Evolutionary conservation across 257 asterid species (phyloP).

Genomic region (Solanum paucissectum): DNA sequence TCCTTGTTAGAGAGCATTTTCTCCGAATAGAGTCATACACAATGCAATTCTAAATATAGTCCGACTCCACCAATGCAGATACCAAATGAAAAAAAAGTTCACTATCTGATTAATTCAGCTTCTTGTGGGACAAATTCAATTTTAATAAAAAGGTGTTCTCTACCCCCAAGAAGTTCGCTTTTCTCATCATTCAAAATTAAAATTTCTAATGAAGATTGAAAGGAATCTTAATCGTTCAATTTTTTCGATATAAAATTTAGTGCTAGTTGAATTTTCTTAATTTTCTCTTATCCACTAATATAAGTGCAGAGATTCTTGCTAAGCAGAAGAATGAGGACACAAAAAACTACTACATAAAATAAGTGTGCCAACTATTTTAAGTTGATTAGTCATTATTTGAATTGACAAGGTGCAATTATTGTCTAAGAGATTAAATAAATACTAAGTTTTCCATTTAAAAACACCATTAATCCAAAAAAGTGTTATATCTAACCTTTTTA

Average conservation of each 20-base stretch:
- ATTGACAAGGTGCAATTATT: background rate
- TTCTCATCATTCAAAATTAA: rapidly evolving
- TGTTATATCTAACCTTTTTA: background rate
- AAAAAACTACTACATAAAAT: background rate
- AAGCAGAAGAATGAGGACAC: background rate
- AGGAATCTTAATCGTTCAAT: rapidly evolving
- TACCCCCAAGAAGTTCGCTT: rapidly evolving
- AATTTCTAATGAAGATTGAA: rapidly evolving
- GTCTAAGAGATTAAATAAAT: background rate
- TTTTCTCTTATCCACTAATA: background rate
- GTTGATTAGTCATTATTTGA: background rate
- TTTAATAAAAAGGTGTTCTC: background rate
- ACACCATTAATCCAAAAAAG: background rate
- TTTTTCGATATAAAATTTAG: background rate
- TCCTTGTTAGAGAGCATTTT: too few relatives aligned
- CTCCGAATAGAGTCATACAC: too few relatives aligned
- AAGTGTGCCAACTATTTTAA: background rate
- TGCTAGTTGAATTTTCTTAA: background rate
- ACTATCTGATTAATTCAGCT: background rate
- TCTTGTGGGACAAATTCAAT: background rate
- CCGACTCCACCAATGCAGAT: too few relatives aligned
- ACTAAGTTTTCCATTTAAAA: background rate
- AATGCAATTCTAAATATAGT: too few relatives aligned
- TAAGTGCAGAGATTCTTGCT: background rate
- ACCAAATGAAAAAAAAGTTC: too few relatives aligned